These are phyloP conservation scores for Athelia psychrophila DNA, from an alignment of 1,284 basidiomycete species.

Conservation along the genomic window DNA sequence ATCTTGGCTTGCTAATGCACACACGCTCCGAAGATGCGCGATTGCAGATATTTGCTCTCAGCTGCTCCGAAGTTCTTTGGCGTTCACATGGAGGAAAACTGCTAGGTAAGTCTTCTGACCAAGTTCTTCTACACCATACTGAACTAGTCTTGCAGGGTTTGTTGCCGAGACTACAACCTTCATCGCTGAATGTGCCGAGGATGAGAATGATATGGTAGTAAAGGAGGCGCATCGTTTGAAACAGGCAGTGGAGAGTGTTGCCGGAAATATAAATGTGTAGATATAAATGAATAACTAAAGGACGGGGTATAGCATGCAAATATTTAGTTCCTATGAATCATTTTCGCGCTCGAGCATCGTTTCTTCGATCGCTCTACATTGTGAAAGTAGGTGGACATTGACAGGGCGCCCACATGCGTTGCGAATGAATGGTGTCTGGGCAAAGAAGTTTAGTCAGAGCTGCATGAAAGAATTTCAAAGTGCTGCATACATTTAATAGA, in stretches of 20 bases:
- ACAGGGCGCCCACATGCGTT: conserved; percentile 66
- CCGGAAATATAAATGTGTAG: conserved; percentile 57
- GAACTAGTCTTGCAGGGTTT: conserved; percentile 44
- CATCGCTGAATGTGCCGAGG: conserved; percentile 78
- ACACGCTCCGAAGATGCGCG: conserved; percentile 78
- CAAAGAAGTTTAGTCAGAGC: not conserved
- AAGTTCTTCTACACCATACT: not conserved
- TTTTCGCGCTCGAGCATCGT: conserved; percentile 38
- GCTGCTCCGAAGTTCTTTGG: conserved; percentile 77
- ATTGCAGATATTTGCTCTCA: conserved; percentile 68
- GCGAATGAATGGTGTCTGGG: conserved; percentile 59
- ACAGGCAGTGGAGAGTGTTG: conserved; percentile 63
- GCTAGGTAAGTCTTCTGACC: conserved; percentile 46
- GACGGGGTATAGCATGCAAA: not conserved
- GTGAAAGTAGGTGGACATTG: conserved; percentile 60
- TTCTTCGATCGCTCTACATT: conserved; percentile 68
- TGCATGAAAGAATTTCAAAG: not conserved
- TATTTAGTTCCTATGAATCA: conserved; percentile 31
- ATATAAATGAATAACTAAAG: conserved; percentile 7
- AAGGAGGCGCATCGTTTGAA: conserved; percentile 63
- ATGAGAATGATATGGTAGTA: conserved; percentile 78
- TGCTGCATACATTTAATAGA: conserved; percentile 53
- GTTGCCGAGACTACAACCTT: conserved; percentile 80
- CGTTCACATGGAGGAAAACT: conserved; percentile 70
- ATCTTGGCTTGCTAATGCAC: conserved; percentile 83